Conservation (phyloP, 345 rosid species). For the Limnanthes douglasii region DNA sequence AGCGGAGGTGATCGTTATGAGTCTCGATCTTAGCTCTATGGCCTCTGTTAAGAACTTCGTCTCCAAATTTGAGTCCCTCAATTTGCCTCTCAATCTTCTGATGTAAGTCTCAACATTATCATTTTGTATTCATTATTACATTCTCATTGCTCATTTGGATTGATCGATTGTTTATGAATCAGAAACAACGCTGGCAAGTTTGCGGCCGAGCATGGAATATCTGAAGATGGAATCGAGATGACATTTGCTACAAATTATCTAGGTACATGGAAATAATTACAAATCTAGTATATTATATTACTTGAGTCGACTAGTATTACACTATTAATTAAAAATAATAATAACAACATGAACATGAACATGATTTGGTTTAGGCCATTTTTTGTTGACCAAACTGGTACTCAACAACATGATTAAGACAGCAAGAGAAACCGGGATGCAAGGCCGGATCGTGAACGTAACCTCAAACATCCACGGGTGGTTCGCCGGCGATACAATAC, state of each 20-base stretch:
- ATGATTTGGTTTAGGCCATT: slow-evolving; percentile 42
- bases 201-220: slow-evolving; percentile 74
- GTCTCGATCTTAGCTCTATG: slow-evolving; percentile 89
- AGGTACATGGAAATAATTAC: too few species aligned
- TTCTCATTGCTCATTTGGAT: too few species aligned
- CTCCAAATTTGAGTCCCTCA: slow-evolving; percentile 47
- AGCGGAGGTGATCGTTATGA: slow-evolving; percentile 52
- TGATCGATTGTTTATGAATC: slow-evolving; percentile 8
- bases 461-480: slow-evolving; percentile 79
- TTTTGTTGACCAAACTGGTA: slow-evolving; percentile 58
- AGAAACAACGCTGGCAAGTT: slow-evolving; percentile 96
- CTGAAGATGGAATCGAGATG: slow-evolving; percentile 98
- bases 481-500: slow-evolving; percentile 74
- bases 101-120: slow-evolving; percentile 27
- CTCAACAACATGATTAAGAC: slow-evolving; percentile 62
- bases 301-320: not conserved
- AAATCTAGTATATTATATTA: not conserved
- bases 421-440: slow-evolving; percentile 44
- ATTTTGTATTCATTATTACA: not conserved
- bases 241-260: slow-evolving; percentile 92
- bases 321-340: slow-evolving; percentile 2
- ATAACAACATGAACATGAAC: not conserved
- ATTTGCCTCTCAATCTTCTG: slow-evolving; percentile 76
- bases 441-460: slow-evolving; percentile 78
- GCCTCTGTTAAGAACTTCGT: slow-evolving; percentile 59